A percentile compares a stretch with the other conserved stretches of the same genome.
Evolutionary conservation across 192 early-diverging fungal genomes (phyloP).

Genomic region (Coemansia aciculifera): DNA sequence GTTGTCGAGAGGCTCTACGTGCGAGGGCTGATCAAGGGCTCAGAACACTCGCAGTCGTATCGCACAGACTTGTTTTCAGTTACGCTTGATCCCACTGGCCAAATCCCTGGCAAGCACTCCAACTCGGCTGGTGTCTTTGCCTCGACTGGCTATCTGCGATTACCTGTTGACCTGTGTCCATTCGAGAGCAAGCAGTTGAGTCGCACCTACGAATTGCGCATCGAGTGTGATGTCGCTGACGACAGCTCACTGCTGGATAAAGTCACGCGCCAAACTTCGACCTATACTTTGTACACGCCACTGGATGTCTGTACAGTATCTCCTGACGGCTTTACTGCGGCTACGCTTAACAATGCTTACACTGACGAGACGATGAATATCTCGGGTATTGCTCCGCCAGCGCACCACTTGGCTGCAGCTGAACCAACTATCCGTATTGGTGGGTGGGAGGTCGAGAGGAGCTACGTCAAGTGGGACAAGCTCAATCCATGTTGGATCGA

Average conservation of each 20-base stretch:
- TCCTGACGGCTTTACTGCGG: constrained; percentile 20
- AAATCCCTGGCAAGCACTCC: constrained; percentile 3
- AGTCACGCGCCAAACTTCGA: constrained; percentile 23
- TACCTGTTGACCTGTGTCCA: constrained; percentile 41
- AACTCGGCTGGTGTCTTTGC: constrained; percentile 12
- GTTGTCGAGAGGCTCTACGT: constrained; percentile 36
- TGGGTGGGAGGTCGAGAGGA: constrained; percentile 37
- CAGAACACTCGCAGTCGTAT: constrained; percentile 20
- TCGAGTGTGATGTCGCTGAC: constrained; percentile 42
- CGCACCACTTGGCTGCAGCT: constrained; percentile 14
- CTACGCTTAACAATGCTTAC: constrained; percentile 32
- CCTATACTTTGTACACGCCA: constrained; percentile 15
- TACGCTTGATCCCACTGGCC: constrained; percentile 7
- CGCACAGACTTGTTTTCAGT: constrained; percentile 19
- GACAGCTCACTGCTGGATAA: constrained; percentile 23
- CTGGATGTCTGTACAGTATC: constrained; percentile 34
- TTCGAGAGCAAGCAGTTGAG: constrained; percentile 46
- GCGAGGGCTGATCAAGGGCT: constrained; percentile 35
- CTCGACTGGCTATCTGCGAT: constrained; percentile 18
- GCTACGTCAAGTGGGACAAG: constrained; percentile 34
- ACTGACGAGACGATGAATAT: constrained; percentile 42
- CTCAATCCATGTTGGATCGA: constrained; percentile 36
- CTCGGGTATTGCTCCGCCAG: constrained; percentile 16
- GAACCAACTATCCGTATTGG: constrained; percentile 29
- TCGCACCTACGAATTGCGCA: constrained; percentile 30